These are phyloP conservation scores for Diaporthe aspalathi DNA, from an alignment of 2,329 filamentous ascomycete genomes.

Conservation along the genomic window DNA sequence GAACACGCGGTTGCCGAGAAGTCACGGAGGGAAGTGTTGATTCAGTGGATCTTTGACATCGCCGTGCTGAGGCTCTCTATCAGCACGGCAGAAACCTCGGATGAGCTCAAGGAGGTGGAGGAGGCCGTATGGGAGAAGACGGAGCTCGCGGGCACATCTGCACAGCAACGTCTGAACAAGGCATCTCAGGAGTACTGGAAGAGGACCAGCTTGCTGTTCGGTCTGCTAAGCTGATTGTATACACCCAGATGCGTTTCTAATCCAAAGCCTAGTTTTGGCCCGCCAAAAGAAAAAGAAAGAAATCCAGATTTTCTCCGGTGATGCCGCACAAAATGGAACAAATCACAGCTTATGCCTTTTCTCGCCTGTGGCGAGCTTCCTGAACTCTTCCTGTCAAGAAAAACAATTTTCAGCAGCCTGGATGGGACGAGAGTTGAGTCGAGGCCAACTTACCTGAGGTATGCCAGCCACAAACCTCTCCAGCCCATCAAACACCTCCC, in stretches of 20 bases:
- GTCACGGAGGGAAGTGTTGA: slow-evolving; percentile 59
- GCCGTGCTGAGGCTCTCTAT: slow-evolving; percentile 56
- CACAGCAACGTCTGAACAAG: slow-evolving; percentile 67
- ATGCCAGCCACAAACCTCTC: slow-evolving; percentile 82
- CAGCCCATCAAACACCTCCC: slow-evolving; percentile 87
- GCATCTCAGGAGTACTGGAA: slow-evolving; percentile 83
- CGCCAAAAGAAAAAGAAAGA: no score
- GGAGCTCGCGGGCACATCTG: slow-evolving; percentile 61
- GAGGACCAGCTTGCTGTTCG: slow-evolving; percentile 84
- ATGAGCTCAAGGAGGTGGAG: slow-evolving; percentile 57
- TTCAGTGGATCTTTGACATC: slow-evolving; percentile 73
- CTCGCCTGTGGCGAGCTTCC: slow-evolving; percentile 84
- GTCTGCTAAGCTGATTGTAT: slow-evolving; percentile 67
- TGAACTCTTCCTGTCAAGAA: slow-evolving; percentile 74
- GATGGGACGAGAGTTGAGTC: no score
- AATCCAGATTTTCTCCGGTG: slow-evolving; percentile 12
- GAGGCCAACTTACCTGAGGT: slow-evolving; percentile 68
- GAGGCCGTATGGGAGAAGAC: slow-evolving; percentile 57
- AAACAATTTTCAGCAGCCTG: background rate
- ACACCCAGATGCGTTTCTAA: slow-evolving; percentile 23
- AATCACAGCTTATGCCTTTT: slow-evolving; percentile 91
- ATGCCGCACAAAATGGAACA: background rate
- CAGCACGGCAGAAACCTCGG: slow-evolving; percentile 35
- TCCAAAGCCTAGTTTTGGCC: slow-evolving; percentile 1
- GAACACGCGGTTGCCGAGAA: slow-evolving; percentile 36